Conservation (phyloP, 1,284 basidiomycete genomes). For the Anthracocystis setariae region DNA sequence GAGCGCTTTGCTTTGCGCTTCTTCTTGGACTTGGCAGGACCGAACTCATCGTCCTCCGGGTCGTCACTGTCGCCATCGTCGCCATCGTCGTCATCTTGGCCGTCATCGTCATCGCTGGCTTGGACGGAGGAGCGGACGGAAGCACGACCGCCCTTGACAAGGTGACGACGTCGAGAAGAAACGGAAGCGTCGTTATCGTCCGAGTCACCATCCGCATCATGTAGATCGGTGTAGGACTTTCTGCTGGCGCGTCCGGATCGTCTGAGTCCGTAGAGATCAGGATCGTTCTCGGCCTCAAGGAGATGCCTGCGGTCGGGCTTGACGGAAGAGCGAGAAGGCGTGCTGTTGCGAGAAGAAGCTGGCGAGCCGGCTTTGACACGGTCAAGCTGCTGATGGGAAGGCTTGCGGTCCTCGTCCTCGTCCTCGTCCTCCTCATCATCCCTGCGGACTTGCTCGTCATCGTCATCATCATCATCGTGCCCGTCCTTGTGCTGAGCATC, state of each 20-base stretch:
- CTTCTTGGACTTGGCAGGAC: constrained; percentile 21
- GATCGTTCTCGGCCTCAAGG: constrained; percentile 59
- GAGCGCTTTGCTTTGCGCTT: constrained; percentile 31
- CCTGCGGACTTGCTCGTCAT: not conserved
- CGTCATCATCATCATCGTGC: constrained; percentile 4
- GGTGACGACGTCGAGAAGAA: constrained; percentile 36
- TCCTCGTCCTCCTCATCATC: constrained; percentile 7
- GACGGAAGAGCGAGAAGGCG: constrained; percentile 35
- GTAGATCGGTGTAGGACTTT: constrained; percentile 48
- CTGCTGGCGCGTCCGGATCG: constrained; percentile 67
- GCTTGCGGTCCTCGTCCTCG: constrained; percentile 21
- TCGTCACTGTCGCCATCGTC: constrained; percentile 82
- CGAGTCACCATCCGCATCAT: constrained; percentile 41
- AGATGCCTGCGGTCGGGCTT: constrained; percentile 49
- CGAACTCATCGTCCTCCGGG: constrained; percentile 71
- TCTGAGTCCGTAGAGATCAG: constrained; percentile 67
- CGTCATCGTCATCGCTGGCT: constrained; percentile 69
- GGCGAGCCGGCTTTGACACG: constrained; percentile 29
- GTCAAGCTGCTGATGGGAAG: constrained; percentile 37
- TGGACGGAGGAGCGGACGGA: constrained; percentile 44
- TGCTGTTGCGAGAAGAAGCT: constrained; percentile 36
- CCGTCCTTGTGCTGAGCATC: constrained; percentile 6
- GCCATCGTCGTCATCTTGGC: constrained; percentile 65
- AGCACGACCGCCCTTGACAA: constrained; percentile 35
- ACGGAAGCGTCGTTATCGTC: constrained; percentile 33